These are phyloP conservation scores for Plasmopara halstedii DNA, from an alignment of 352 stramenopile genomes.

Conservation along the genomic window DNA sequence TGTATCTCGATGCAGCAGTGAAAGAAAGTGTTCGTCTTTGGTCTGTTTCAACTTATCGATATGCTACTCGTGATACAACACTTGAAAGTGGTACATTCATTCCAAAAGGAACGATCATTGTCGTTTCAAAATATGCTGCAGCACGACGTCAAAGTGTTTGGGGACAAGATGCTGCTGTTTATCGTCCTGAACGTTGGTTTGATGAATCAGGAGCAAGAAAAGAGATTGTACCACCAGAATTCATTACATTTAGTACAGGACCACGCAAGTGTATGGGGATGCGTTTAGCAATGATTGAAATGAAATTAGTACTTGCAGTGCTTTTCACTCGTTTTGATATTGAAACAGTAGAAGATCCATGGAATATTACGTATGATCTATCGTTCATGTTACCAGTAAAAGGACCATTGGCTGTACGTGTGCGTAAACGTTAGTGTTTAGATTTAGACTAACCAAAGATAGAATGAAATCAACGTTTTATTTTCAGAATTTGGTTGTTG, in stretches of 20 bases:
- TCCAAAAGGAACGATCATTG: slow-evolving; percentile 27
- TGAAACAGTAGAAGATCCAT: slow-evolving; percentile 18
- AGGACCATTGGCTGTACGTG: slow-evolving; percentile 17
- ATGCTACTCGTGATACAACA: slow-evolving; percentile 24
- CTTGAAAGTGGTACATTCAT: slow-evolving; percentile 51
- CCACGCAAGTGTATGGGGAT: slow-evolving; percentile 54
- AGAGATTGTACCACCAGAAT: slow-evolving; percentile 27
- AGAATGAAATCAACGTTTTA: no score
- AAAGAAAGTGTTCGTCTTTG: slow-evolving; percentile 60
- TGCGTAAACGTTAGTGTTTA: slow-evolving; percentile 2
- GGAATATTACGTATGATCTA: slow-evolving; percentile 31
- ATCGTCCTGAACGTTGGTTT: slow-evolving; percentile 42
- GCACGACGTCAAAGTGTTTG: slow-evolving; percentile 34
- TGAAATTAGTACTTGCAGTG: slow-evolving; percentile 33
- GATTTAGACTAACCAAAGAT: no score
- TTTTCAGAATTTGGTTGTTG: no score
- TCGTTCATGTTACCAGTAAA: slow-evolving; percentile 32
- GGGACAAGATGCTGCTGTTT: slow-evolving; percentile 35
- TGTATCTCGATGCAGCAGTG: slow-evolving; percentile 56
- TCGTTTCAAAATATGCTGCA: slow-evolving; percentile 43
- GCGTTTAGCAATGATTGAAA: slow-evolving; percentile 38
- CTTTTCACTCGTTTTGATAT: slow-evolving; percentile 37
- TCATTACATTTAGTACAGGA: slow-evolving; percentile 44
- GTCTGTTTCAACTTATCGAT: slow-evolving; percentile 9
- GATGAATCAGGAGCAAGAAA: slow-evolving; percentile 21